Conservation (phyloP, 2,329 filamentous ascomycete species). For the Laburnicola sp. region DNA sequence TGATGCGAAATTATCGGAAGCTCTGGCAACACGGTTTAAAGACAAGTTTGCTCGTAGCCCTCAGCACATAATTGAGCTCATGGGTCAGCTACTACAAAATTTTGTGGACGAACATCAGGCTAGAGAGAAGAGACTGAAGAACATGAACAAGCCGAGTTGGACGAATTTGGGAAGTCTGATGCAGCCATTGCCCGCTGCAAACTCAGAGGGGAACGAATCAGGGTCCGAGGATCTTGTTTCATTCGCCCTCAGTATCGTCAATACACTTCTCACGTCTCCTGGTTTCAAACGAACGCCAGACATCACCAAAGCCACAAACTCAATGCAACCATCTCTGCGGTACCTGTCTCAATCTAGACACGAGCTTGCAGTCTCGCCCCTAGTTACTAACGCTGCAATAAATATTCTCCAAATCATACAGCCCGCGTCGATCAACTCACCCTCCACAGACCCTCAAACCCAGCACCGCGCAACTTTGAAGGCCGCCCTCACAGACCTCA, state of each 20-base stretch:
- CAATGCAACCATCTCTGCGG: conserved; percentile 23
- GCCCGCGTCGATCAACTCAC: conserved; percentile 60
- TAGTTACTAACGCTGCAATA: conserved; percentile 30
- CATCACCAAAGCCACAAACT: conserved; percentile 19
- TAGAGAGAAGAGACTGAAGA: conserved; percentile 44
- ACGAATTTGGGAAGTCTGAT: conserved; percentile 33
- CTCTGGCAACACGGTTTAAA: conserved; percentile 65
- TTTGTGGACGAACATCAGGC: conserved; percentile 49
- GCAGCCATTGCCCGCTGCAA: conserved; percentile 9
- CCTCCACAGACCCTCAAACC: conserved; percentile 55
- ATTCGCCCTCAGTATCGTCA: conserved; percentile 48
- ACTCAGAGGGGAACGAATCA: conserved; percentile 11
- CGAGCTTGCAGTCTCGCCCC: conserved; percentile 15
- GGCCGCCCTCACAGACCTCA: conserved; percentile 30
- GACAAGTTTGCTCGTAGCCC: conserved; percentile 67
- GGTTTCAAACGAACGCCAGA: conserved; percentile 37
- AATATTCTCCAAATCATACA: conserved; percentile 56
- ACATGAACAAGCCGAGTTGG: conserved; percentile 27
- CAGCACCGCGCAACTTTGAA: conserved; percentile 39
- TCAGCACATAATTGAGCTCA: conserved; percentile 65
- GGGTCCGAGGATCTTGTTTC: conserved; percentile 44
- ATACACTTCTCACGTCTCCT: conserved; percentile 39
- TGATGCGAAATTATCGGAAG: conserved; percentile 65
- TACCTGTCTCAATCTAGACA: conserved; percentile 25
- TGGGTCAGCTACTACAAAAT: conserved; percentile 60